These are phyloP conservation scores for Parsonsia alboflavescens DNA, from an alignment of 257 asterid species.

Conservation along the genomic window DNA sequence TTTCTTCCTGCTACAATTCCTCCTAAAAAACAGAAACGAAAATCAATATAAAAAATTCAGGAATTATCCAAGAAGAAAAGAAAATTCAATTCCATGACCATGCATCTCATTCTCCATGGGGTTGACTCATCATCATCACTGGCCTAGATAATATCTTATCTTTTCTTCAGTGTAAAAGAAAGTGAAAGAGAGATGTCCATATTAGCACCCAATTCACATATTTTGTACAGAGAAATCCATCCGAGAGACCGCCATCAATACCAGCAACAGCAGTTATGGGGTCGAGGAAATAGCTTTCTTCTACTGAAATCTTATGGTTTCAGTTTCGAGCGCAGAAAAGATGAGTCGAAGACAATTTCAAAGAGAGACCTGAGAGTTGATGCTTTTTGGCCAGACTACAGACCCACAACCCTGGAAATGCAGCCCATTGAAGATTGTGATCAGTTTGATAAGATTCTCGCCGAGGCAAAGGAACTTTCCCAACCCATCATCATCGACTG, in stretches of 20 bases:
- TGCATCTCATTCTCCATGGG: not conserved
- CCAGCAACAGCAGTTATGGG: slow-evolving; percentile 22
- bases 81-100: not conserved
- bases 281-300: slow-evolving; percentile 27
- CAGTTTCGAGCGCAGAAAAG: slow-evolving; percentile 34
- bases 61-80: not conserved
- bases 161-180: not conserved
- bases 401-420: slow-evolving; percentile 44
- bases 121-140: not conserved
- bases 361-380: slow-evolving; percentile 20
- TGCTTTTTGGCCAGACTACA: slow-evolving; percentile 47
- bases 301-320: slow-evolving; percentile 35
- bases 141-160: slow-evolving; percentile 5
- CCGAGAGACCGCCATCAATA: slow-evolving; percentile 27
- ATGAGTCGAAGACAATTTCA: slow-evolving; percentile 23
- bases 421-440: slow-evolving; percentile 45
- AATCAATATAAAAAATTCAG: not conserved
- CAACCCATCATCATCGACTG: slow-evolving; percentile 77
- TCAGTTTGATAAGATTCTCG: slow-evolving; percentile 64
- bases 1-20: not conserved
- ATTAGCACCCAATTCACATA: slow-evolving; percentile 58
- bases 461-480: slow-evolving; percentile 45
- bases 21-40: not conserved
- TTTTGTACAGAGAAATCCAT: slow-evolving; percentile 50
- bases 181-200: slow-evolving; percentile 39